Conservation (phyloP, 2,329 filamentous ascomycete genomes). For the Aureobasidium sp. region DNA sequence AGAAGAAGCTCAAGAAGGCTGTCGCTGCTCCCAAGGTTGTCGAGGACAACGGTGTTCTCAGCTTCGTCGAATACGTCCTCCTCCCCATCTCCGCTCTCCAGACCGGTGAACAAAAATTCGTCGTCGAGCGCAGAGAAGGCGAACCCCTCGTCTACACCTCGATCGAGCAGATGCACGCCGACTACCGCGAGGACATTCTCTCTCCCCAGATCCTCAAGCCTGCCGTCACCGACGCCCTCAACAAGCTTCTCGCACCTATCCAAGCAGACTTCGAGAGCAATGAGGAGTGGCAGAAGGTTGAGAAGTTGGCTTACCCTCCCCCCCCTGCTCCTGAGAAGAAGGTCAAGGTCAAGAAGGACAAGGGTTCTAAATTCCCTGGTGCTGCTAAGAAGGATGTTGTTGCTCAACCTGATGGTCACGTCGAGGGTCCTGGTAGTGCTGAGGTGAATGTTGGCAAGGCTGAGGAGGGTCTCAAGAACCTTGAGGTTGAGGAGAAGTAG, state of each 20-base stretch:
- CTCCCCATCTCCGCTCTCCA: slow-evolving; percentile 63
- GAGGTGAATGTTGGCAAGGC: slow-evolving; percentile 33
- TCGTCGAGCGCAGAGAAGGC: slow-evolving; percentile 54
- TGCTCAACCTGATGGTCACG: slow-evolving; percentile 37
- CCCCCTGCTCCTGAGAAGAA: slow-evolving; percentile 51
- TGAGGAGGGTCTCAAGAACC: slow-evolving; percentile 30
- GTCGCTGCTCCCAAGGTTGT: slow-evolving; percentile 63
- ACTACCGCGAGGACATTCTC: slow-evolving; percentile 56
- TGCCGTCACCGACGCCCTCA: slow-evolving; percentile 67
- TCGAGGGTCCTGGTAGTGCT: slow-evolving; percentile 33
- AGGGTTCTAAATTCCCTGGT: slow-evolving; percentile 57
- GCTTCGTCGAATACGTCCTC: slow-evolving; percentile 80
- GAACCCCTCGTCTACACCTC: slow-evolving; percentile 74
- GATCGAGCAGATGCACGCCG: slow-evolving; percentile 53
- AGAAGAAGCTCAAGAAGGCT: slow-evolving; percentile 80
- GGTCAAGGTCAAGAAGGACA: slow-evolving; percentile 66
- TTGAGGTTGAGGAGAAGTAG: slow-evolving; percentile 17
- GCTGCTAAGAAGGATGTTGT: slow-evolving; percentile 23
- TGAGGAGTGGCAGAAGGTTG: slow-evolving; percentile 71
- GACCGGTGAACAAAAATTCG: slow-evolving; percentile 50
- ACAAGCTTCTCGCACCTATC: slow-evolving; percentile 68
- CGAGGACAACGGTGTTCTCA: slow-evolving; percentile 78
- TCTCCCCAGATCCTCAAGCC: slow-evolving; percentile 82
- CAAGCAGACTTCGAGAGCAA: slow-evolving; percentile 61
- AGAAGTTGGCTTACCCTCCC: slow-evolving; percentile 73